Percentiles rank a stretch among this genome's conserved stretches.
phyloP scores from a whole-genome alignment of 192 early-diverging fungal species.

The Coemansia guatemalensis region DNA sequence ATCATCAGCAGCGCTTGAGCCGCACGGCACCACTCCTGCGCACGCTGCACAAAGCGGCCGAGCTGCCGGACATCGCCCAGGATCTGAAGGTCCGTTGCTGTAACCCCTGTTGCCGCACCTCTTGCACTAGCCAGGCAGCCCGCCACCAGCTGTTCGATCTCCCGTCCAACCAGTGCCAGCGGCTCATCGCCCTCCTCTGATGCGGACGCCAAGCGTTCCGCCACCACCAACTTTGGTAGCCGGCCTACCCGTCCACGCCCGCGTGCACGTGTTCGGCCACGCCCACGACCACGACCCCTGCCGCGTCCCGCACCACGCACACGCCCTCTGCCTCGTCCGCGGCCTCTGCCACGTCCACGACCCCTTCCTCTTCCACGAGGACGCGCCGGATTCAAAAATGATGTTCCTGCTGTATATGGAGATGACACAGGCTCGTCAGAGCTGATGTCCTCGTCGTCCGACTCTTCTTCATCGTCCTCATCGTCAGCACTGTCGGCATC shows the following conservation, averaged over 20 bases:
- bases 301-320: slow-evolving; percentile 10
- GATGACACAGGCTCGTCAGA: not conserved
- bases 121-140: slow-evolving; percentile 2
- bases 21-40: slow-evolving; percentile 43
- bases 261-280: slow-evolving; percentile 13
- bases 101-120: not conserved
- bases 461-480: not conserved
- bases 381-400: not conserved
- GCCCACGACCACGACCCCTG: slow-evolving; percentile 10
- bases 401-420: not conserved
- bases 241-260: slow-evolving; percentile 12
- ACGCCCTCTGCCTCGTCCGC: slow-evolving; percentile 23
- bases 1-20: slow-evolving; percentile 42
- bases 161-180: slow-evolving; percentile 18
- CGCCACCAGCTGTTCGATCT: slow-evolving; percentile 34
- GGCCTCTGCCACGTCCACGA: slow-evolving; percentile 16
- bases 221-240: slow-evolving; percentile 3
- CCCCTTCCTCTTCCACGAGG: slow-evolving; percentile 9
- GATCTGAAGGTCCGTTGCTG: slow-evolving; percentile 27
- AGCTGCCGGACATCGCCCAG: slow-evolving; percentile 50
- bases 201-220: not conserved
- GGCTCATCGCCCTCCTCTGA: not conserved
- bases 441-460: not conserved
- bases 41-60: slow-evolving; percentile 44
- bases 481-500: not conserved